Percentiles rank a stretch among this genome's conserved stretches.
phyloP scores from a whole-genome alignment of 768 basidiomycete genomes.

The Suillus clintonianus region DNA sequence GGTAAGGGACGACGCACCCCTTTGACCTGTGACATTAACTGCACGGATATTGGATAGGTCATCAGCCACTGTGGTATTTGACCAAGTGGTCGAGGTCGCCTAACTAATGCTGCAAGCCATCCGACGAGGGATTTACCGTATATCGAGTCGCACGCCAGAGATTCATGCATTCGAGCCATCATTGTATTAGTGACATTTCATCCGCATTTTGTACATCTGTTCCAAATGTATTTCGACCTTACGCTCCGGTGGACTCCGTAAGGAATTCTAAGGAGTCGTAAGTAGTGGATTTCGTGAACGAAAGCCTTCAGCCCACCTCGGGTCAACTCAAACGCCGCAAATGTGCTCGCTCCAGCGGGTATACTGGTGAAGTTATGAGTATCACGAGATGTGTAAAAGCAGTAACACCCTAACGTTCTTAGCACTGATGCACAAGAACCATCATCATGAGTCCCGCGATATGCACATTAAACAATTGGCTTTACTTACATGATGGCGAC shows the following conservation, averaged over 20 bases:
- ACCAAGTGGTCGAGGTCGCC: conserved; percentile 32
- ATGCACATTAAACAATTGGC: neutral
- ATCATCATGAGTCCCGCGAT: neutral
- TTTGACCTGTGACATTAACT: conserved; percentile 2
- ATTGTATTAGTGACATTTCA: conserved; percentile 1
- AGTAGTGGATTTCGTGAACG: neutral
- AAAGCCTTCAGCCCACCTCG: conserved; percentile 50
- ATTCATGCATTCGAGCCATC: neutral
- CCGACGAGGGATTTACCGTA: neutral
- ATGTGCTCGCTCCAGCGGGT: conserved; percentile 89
- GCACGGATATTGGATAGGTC: conserved; percentile 18
- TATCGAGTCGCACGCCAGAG: neutral
- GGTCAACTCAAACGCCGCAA: conserved; percentile 85
- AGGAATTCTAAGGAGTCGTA: neutral
- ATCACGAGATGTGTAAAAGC: neutral
- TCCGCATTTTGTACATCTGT: neutral
- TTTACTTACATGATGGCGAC: conserved; percentile 69
- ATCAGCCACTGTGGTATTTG: conserved; percentile 33
- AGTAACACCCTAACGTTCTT: conserved; percentile 48
- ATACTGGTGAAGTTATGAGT: conserved; percentile 51
- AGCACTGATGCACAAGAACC: conserved; percentile 45
- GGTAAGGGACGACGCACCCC: conserved; percentile 9
- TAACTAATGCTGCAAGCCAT: neutral
- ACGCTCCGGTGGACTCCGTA: neutral
- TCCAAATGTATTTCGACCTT: neutral